phyloP scores from a whole-genome alignment of 192 early-diverging fungal genomes.

The Lunasporangiospora selenospora region DNA sequence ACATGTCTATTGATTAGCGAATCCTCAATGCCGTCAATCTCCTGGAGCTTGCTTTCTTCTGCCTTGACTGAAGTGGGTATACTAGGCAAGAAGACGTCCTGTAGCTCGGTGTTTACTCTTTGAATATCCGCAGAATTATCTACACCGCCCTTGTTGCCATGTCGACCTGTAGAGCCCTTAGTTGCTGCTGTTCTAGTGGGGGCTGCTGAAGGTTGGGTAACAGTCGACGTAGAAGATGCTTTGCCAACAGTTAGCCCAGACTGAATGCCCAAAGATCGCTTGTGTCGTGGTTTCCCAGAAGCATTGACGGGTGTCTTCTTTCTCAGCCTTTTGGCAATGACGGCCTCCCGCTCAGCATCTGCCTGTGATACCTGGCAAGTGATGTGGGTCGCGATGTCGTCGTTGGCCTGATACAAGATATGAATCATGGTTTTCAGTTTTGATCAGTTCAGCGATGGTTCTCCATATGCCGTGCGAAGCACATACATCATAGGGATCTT shows the following conservation, averaged over 20 bases:
- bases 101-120: no score
- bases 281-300: not conserved
- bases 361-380: slow-evolving; percentile 24
- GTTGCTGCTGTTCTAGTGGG: not conserved
- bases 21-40: not conserved
- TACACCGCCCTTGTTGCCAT: slow-evolving; percentile 1
- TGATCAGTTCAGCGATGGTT: no score
- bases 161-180: not conserved
- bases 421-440: slow-evolving; percentile 9
- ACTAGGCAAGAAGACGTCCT: slow-evolving; percentile 30
- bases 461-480: no score
- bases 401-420: slow-evolving; percentile 33
- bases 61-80: not conserved
- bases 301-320: not conserved
- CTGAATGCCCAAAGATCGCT: slow-evolving; percentile 3
- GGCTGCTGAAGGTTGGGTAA: not conserved
- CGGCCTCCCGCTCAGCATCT: slow-evolving; percentile 42
- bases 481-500: no score
- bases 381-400: slow-evolving; percentile 57
- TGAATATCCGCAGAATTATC: no score
- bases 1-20: slow-evolving; percentile 1
- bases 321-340: slow-evolving; percentile 24
- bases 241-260: slow-evolving; percentile 28
- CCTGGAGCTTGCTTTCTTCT: no score
- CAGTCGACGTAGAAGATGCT: not conserved